Base-by-base conservation (phyloP, 164 flowering plant genomes). In the Amborella trichopoda region DNA sequence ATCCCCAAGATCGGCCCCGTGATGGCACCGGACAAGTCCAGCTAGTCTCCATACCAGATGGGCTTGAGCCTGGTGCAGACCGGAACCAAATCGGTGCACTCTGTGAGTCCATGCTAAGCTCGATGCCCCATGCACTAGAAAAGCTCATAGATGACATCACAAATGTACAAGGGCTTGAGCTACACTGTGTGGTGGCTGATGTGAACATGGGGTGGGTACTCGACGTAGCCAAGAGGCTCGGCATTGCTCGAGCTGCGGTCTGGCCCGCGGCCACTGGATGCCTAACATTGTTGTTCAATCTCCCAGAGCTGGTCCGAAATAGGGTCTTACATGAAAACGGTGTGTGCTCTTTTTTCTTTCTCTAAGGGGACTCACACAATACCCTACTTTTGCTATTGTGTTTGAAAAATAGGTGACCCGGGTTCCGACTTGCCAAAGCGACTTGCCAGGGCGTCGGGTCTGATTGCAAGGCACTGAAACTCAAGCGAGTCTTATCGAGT, bases 31-130 rank as follows among this genome's bases (percentile, higher is more conserved):
- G 32, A 16, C 20, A 11, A 23, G 50, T 66, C 14, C 33, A 26
- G 41, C 2, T 68, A 36, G 68, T 45, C 3, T 61, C 72, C 0
- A 40, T 71, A 9, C 59, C 75, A 2, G 77, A 71, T 48, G 77
- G 73, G 3, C 11, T 68, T 39, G 60, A 38, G 9, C 43, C 63
- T 0, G 38, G 17, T 11, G 72, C 55, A 14, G 58, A 68, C 21
- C 58, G 65, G 38, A 64, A 39, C 19, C 33, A 30, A 25, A 5
- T 44, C n/a, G 22, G 32, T 6, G 24, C 28, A 32, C 10, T 36
- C 26, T 1, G 5, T 21, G 22, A 43, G 4, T 8, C 46, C 8
- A 51, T 58, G 5, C 22, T 25, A 0, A 18, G 17, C 10, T 14
- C 23, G 26, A 53, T 58, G 61, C 63, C 63, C 11, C 32, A 27